A percentile compares a stretch with the other conserved stretches of the same genome.
phyloP scores from a whole-genome alignment of 169 alveolate genomes.

The Cryptosporidium baileyi region DNA sequence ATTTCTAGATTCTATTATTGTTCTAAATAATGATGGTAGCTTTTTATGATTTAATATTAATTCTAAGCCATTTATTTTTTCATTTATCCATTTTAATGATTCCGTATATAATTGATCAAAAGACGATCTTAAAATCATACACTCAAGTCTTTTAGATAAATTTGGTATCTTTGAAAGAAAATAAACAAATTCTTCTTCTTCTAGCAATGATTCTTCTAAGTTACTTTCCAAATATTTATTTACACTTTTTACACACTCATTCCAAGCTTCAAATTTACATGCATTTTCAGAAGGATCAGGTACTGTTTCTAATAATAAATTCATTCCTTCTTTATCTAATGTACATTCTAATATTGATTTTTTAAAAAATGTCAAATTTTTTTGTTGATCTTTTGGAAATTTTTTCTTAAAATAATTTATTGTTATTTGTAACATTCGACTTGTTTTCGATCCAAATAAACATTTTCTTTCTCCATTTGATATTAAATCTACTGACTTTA shows the following conservation, averaged over 20 bases:
- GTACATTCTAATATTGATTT: constrained; percentile 45
- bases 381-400: constrained; percentile 24
- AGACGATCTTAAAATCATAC: constrained; percentile 61
- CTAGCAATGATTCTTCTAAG: constrained; percentile 11
- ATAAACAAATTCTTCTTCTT: constrained; percentile 67
- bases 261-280: constrained; percentile 48
- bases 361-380: constrained; percentile 11
- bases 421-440: constrained; percentile 61
- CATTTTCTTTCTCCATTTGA: not conserved
- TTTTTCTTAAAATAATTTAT: constrained; percentile 61
- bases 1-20: constrained; percentile 38
- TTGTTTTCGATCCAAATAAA: constrained; percentile 41
- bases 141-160: constrained; percentile 45
- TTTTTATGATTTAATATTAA: constrained; percentile 4
- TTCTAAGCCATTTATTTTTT: constrained; percentile 20
- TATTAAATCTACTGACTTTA: not conserved
- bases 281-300: constrained; percentile 66
- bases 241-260: constrained; percentile 37
- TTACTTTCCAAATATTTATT: constrained; percentile 3
- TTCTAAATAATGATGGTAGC: constrained; percentile 16
- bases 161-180: constrained; percentile 58
- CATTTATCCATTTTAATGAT: constrained; percentile 59
- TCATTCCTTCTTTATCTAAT: constrained; percentile 50
- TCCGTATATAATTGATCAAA: constrained; percentile 54
- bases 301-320: constrained; percentile 55